A percentile compares a stretch with the other conserved stretches of the same genome.
These are phyloP conservation scores for Phytophthora cajani DNA, from an alignment of 352 stramenopile genomes.

Conservation along the genomic window DNA sequence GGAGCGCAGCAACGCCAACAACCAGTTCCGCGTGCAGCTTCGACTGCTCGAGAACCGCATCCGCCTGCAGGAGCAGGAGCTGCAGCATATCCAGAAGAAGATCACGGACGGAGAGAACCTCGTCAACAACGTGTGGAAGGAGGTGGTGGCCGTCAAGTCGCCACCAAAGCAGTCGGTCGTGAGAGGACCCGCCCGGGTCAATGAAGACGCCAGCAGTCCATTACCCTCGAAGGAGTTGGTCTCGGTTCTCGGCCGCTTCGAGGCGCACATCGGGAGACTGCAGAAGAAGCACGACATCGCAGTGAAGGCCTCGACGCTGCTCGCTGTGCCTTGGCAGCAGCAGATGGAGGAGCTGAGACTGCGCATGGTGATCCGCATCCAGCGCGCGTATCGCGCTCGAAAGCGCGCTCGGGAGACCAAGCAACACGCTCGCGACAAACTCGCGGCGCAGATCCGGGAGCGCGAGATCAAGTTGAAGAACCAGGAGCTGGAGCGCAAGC, in stretches of 20 bases:
- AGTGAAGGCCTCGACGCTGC: conserved; percentile 55
- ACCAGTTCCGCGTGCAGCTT: conserved; percentile 63
- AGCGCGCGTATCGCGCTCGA: conserved; percentile 69
- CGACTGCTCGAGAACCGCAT: conserved; percentile 69
- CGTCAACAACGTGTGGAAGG: conserved; percentile 69
- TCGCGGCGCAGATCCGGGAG: conserved; percentile 58
- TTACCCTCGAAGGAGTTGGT: conserved; percentile 44
- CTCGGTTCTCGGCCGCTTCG: conserved; percentile 71
- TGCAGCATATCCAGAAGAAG: conserved; percentile 62
- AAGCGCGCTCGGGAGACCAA: conserved; percentile 48
- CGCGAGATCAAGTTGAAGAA: conserved; percentile 59
- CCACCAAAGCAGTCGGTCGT: conserved; percentile 8
- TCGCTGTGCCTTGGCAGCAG: conserved; percentile 70
- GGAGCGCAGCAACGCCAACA: conserved; percentile 55
- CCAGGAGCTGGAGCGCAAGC: conserved; percentile 62
- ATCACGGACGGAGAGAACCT: conserved; percentile 54
- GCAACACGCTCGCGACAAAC: conserved; percentile 51
- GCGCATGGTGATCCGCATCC: conserved; percentile 76
- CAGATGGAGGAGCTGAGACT: conserved; percentile 75
- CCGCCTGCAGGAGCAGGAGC: conserved; percentile 61
- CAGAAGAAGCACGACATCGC: conserved; percentile 66
- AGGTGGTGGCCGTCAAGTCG: conserved; percentile 44
- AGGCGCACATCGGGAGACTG: conserved; percentile 55
- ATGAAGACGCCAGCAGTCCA: neutral
- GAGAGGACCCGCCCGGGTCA: neutral